Base-by-base conservation (phyloP, 805 yeast genomes). In the Ogataea saltuana region DNA sequence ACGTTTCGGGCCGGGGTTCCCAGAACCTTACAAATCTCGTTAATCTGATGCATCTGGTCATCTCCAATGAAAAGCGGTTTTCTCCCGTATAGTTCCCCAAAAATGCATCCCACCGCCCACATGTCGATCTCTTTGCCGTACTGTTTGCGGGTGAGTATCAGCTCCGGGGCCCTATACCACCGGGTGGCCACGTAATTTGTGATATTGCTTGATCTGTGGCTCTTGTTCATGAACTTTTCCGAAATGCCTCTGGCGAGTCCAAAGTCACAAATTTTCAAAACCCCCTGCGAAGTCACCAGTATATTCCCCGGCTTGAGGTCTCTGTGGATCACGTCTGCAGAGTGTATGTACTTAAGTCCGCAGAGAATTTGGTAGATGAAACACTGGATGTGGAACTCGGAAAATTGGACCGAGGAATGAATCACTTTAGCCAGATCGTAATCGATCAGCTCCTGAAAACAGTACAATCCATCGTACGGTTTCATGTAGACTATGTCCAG, bases 101-200 rank as follows among this genome's bases (percentile, higher is more conserved):
- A 65, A 8, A 90, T 88, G 58, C 97, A 90, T 1, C 97, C 98
- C 8, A 83, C 79, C 0, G 97, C 89, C 98, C 98, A 90, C 70
- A 90, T 71, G 61, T 90, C 98, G 35, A 90, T 84, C 18, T 78
- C 72, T 44, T 84, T 84, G 3, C 80, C 74, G 58, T 88, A 88
- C 13, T 53, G 56, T 39, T 71, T 74, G 44, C 75, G 71, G 9
- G 85, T 74, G 25, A 89, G 63, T 33, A 90, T 77, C 36, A 90
- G 70, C 57, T 90, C 98, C 0, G 98, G 98, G 0, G 97, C 97
- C 33, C 98, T 71, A 58, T 90, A 90, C 96, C 97, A 90, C 45
- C 97, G 68, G 0, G 97, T 90, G 0, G 97, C 97, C 18, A 90
- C 97, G 59, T 90, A 90, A 53, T 80, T 83, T 9, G 95, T 86